Evolutionary conservation across 2,329 filamentous ascomycete species (phyloP).

Genomic region (Exophiala mesophila): DNA sequence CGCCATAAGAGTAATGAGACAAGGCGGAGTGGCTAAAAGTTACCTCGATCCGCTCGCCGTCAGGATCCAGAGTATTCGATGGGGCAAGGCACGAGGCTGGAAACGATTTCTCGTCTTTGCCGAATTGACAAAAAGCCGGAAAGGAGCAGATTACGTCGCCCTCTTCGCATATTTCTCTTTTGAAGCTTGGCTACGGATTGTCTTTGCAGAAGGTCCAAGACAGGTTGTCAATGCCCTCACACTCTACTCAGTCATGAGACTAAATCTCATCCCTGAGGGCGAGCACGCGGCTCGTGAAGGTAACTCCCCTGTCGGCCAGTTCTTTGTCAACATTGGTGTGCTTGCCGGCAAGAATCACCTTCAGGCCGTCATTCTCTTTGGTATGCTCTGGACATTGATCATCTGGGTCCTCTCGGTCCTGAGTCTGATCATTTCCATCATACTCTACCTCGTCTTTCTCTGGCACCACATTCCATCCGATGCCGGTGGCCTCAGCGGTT

Average conservation of each 20-base stretch:
- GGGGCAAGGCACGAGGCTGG: conserved; percentile 71
- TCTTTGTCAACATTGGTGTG: conserved; percentile 74
- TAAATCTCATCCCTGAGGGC: conserved; percentile 63
- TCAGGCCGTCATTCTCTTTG: conserved; percentile 76
- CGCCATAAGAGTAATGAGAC: conserved; percentile 73
- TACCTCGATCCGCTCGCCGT: conserved; percentile 86
- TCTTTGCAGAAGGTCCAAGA: conserved; percentile 87
- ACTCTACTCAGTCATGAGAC: conserved; percentile 74
- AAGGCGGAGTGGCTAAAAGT: conserved; percentile 82
- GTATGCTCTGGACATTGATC: conserved; percentile 87
- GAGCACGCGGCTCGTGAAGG: conserved; percentile 51
- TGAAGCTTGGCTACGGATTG: conserved; percentile 78
- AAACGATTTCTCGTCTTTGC: conserved; percentile 89
- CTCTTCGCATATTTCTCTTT: conserved; percentile 86
- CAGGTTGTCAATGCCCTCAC: conserved; percentile 88
- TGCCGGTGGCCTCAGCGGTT: conserved; percentile 75
- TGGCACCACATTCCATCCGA: conserved; percentile 83
- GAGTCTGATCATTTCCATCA: conserved; percentile 63
- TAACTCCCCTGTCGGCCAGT: conserved; percentile 62
- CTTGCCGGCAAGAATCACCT: conserved; percentile 69
- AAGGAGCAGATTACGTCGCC: conserved; percentile 83
- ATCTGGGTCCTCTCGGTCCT: conserved; percentile 83
- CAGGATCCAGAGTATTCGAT: conserved; percentile 74
- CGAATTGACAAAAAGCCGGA: conserved; percentile 83
- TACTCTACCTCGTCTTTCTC: conserved; percentile 83